phyloP scores from a whole-genome alignment of 805 yeast species.

The Metschnikowia arizonensis region DNA sequence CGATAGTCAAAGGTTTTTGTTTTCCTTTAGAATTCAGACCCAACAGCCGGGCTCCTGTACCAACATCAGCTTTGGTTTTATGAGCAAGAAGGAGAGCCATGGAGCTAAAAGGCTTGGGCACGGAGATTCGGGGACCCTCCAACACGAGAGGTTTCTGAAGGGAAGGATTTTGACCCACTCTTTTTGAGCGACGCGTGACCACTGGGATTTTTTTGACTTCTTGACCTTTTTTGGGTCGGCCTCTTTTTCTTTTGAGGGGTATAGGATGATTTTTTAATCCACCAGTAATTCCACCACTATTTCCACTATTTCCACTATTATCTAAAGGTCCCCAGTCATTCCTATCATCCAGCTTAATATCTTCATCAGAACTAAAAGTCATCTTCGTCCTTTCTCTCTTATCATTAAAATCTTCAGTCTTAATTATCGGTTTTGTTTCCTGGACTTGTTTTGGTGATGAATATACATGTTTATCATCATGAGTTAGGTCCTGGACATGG shows the following conservation, averaged over 20 bases:
- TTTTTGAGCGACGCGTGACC: constrained; percentile 15
- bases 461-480: too few relatives aligned
- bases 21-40: constrained; percentile 20
- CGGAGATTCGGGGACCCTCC: not conserved
- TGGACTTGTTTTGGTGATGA: too few relatives aligned
- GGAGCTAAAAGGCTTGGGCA: constrained; percentile 13
- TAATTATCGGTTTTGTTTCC: too few relatives aligned
- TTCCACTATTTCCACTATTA: too few relatives aligned
- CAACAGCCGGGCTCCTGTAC: constrained; percentile 7
- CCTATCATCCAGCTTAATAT: too few relatives aligned
- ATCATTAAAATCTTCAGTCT: too few relatives aligned
- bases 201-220: constrained; percentile 8
- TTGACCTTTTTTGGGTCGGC: constrained; percentile 17
- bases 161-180: constrained; percentile 16
- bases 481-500: too few relatives aligned
- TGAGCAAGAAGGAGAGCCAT: constrained; percentile 11
- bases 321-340: too few relatives aligned
- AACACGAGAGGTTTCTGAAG: constrained; percentile 8
- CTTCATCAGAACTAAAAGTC: constrained; percentile 16
- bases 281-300: too few relatives aligned
- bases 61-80: not conserved
- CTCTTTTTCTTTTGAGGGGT: constrained; percentile 14
- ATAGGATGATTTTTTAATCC: too few relatives aligned
- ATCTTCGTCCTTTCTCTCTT: constrained; percentile 10
- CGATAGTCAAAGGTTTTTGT: constrained; percentile 29